phyloP scores from a whole-genome alignment of 2,329 filamentous ascomycete genomes.

The Pseudocercospora cruenta region DNA sequence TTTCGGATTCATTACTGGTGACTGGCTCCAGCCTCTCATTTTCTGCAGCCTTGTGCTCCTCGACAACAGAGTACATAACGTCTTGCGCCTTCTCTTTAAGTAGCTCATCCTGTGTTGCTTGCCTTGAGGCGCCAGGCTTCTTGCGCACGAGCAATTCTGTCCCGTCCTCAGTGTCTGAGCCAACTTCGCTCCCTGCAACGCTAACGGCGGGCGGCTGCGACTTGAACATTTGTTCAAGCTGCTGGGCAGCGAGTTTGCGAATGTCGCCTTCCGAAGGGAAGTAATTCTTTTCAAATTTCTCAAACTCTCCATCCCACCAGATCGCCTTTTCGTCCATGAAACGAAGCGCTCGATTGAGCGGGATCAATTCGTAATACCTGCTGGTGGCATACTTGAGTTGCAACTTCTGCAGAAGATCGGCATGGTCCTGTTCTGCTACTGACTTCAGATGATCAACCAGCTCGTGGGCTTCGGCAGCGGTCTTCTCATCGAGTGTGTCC shows the following conservation, averaged over 20 bases:
- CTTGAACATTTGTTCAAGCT: conserved; percentile 91
- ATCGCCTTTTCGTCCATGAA: conserved; percentile 91
- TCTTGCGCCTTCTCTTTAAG: conserved; percentile 64
- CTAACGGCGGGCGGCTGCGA: conserved; percentile 70
- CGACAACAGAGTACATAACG: conserved; percentile 66
- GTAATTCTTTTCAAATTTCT: conserved; percentile 89
- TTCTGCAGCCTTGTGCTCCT: conserved; percentile 55
- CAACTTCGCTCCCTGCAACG: conserved; percentile 25
- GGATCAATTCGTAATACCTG: conserved; percentile 95
- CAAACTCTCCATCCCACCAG: conserved; percentile 89
- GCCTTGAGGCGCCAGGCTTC: conserved; percentile 39
- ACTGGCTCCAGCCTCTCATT: conserved; percentile 29
- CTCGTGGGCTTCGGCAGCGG: conserved; percentile 76
- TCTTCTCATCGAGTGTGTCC: conserved; percentile 86
- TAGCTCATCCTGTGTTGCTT: conserved; percentile 49
- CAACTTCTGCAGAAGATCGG: conserved; percentile 71
- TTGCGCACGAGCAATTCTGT: conserved; percentile 48
- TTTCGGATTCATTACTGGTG: conserved; percentile 22
- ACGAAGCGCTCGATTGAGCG: conserved; percentile 84
- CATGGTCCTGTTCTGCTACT: conserved; percentile 82
- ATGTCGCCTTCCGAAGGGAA: conserved; percentile 96
- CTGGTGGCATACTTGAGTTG: conserved; percentile 91
- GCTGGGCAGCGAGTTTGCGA: conserved; percentile 83
- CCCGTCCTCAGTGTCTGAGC: conserved; percentile 35
- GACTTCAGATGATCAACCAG: conserved; percentile 79